Conservation (phyloP, 2,329 filamentous ascomycete species). For the Arachnomyces sp. region DNA sequence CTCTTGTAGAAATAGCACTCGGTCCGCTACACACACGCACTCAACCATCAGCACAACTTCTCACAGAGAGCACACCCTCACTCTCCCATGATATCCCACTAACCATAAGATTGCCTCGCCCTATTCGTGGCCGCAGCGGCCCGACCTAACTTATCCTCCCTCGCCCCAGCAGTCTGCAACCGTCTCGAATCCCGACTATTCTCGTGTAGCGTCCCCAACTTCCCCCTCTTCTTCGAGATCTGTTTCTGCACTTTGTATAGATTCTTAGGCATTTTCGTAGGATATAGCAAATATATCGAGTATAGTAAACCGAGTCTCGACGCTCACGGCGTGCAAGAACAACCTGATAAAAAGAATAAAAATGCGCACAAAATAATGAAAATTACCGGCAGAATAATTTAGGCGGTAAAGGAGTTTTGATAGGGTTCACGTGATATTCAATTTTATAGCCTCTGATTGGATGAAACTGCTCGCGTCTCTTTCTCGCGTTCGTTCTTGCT, state of each 20-base stretch:
- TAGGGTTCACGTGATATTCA: background rate
- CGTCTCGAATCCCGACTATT: conserved; percentile 80
- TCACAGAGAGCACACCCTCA: background rate
- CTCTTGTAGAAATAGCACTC: conserved; percentile 65
- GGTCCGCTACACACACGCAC: conserved; percentile 45
- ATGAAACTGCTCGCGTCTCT: background rate
- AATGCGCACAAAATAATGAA: background rate
- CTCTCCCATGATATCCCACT: conserved; percentile 17
- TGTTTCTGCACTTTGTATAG: conserved; percentile 80
- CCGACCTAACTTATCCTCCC: conserved; percentile 75
- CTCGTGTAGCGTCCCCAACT: conserved; percentile 69
- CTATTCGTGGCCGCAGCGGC: conserved; percentile 61
- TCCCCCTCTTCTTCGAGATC: conserved; percentile 77
- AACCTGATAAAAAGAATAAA: background rate
- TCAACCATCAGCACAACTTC: background rate
- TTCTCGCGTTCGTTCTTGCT: background rate
- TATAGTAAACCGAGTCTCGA: background rate
- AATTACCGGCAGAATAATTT: background rate
- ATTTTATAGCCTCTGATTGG: too few relatives aligned
- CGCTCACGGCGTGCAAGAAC: too few relatives aligned
- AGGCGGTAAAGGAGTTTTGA: background rate
- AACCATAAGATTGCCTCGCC: conserved; percentile 66
- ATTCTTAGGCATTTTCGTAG: conserved; percentile 59
- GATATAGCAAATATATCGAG: background rate
- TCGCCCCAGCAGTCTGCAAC: conserved; percentile 65